These are phyloP conservation scores for Epithemia pelagica DNA, from an alignment of 108 stramenopile genomes.

Conservation along the genomic window DNA sequence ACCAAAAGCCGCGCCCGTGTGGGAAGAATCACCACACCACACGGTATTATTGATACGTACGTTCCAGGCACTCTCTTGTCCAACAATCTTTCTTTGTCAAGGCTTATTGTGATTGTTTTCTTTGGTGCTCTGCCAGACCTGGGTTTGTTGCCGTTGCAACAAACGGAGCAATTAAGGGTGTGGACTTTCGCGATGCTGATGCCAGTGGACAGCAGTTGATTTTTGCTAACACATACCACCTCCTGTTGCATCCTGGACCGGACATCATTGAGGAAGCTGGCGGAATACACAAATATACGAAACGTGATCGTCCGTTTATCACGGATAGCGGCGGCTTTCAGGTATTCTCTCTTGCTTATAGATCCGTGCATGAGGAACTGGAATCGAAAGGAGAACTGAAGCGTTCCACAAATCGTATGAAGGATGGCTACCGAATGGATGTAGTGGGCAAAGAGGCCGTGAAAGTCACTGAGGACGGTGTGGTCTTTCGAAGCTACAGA, in stretches of 20 bases:
- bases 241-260: slow-evolving; percentile 86
- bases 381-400: slow-evolving; percentile 75
- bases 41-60: slow-evolving; percentile 64
- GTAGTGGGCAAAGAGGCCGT: slow-evolving; percentile 46
- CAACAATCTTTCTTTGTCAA: background rate
- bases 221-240: slow-evolving; percentile 93
- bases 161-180: slow-evolving; percentile 76
- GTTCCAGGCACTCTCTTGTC: slow-evolving; percentile 11
- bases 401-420: slow-evolving; percentile 19
- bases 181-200: slow-evolving; percentile 41
- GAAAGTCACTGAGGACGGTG: slow-evolving; percentile 87
- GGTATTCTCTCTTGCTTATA: slow-evolving; percentile 84
- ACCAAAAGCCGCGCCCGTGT: slow-evolving; percentile 75
- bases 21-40: slow-evolving; percentile 66
- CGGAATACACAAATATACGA: slow-evolving; percentile 87
- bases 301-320: slow-evolving; percentile 75
- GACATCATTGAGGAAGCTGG: slow-evolving; percentile 79
- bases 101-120: no score
- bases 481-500: slow-evolving; percentile 76
- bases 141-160: slow-evolving; percentile 92
- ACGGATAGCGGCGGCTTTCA: slow-evolving; percentile 94
- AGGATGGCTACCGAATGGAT: slow-evolving; percentile 4
- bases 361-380: slow-evolving; percentile 73
- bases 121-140: slow-evolving; percentile 28
- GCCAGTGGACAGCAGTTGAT: slow-evolving; percentile 70